These are phyloP conservation scores for Citrus australasica DNA, from an alignment of 345 rosid species.

Conservation along the genomic window DNA sequence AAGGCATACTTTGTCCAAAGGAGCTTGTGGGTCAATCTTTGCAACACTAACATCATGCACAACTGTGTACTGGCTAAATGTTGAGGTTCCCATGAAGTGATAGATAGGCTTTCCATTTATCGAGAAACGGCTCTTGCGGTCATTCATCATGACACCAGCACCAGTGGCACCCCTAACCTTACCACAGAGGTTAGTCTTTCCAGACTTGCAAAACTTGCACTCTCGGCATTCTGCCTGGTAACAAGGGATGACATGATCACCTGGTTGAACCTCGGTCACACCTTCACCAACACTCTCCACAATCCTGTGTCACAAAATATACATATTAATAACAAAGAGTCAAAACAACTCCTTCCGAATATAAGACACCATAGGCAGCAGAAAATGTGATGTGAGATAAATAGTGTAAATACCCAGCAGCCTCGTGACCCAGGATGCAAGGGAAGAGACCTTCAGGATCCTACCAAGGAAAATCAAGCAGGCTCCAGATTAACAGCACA, in stretches of 20 bases:
- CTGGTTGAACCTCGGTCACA: conserved; percentile 82
- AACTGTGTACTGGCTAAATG: conserved; percentile 96
- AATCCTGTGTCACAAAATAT: conserved; percentile 40
- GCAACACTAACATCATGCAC: conserved; percentile 99
- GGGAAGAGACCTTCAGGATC: conserved; percentile 98
- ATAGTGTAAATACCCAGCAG: conserved; percentile 70
- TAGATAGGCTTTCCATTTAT: conserved; percentile 81
- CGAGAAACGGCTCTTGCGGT: conserved; percentile 80
- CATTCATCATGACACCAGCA: conserved; percentile 93
- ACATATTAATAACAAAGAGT: background rate
- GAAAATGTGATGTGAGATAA: background rate
- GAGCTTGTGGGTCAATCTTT: conserved; percentile 86
- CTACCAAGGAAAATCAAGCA: conserved; percentile 33
- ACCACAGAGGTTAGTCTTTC: conserved; percentile 97
- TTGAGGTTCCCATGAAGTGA: conserved; percentile 99
- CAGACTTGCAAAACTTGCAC: conserved; percentile 96
- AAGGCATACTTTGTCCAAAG: conserved; percentile 96
- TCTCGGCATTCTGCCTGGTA: conserved; percentile 99
- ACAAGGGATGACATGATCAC: conserved; percentile 97
- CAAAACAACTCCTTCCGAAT: background rate
- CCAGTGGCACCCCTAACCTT: conserved; percentile 94
- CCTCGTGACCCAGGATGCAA: conserved; percentile 95
- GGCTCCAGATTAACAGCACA: background rate
- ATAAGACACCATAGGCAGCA: background rate
- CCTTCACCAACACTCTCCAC: conserved; percentile 99